Evolutionary conservation across 306 rosid species (phyloP), one percentile per base, ranked within the genome.

Genomic region (Psophocarpus tetragonolobus): DNA sequence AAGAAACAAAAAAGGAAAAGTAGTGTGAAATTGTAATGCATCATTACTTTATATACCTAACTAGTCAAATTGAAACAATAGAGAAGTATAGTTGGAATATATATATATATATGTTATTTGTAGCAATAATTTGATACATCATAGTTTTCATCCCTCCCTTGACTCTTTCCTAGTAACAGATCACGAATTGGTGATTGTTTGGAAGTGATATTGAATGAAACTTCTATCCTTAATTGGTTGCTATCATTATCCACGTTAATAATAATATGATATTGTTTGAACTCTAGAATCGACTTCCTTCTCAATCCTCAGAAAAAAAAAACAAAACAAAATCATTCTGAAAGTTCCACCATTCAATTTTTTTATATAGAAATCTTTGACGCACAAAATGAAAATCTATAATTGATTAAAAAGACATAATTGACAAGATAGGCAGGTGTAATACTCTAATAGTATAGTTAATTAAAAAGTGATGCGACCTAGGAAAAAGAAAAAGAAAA

Each of bases 401-500:
- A n/a, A n/a, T n/a, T n/a, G n/a, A n/a, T n/a, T n/a, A n/a, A n/a
- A n/a, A n/a, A n/a, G n/a, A n/a, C n/a, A n/a, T 60, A 74, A 12
- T 13, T 18, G 23, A 11, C 50, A 44, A 29, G 50, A 75, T 11
- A 61, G 45, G 10, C 4, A 47, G 26, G 75, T 63, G 18, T 41
- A 45, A 13, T 33, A n/a, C n/a, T n/a, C n/a, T n/a, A n/a, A n/a
- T n/a, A n/a, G n/a, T n/a, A n/a, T n/a, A 67, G 80, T 74, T 66
- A 48, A 73, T 72, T 20, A 56, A 66, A 81, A 61, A 50, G 73
- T 58, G 68, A 75, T 6, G 53, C 47, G 74, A 70, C 77, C 8
- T 82, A 1, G 61, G 77, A 69, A 70, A 70, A n/a, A 26, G 48
- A 62, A 71, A 79, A 72, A 47, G 77, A 36, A 38, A 26, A 35